These are phyloP conservation scores for Phytophthora brassicae DNA, from an alignment of 352 stramenopile genomes.

Conservation along the genomic window DNA sequence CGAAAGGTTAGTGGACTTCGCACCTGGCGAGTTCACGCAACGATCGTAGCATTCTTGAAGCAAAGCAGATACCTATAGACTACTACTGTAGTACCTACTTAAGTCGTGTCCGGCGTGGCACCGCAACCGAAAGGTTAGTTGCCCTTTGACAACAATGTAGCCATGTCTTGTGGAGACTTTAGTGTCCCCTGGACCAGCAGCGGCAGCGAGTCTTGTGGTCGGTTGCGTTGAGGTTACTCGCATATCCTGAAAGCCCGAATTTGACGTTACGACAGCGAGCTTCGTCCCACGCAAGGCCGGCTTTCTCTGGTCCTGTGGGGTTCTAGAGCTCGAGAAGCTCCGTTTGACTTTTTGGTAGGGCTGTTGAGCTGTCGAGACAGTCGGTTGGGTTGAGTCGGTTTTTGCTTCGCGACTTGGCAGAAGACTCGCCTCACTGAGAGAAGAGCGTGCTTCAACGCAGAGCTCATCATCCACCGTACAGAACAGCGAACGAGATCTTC, in stretches of 20 bases:
- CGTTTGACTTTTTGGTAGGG: slow-evolving; percentile 19
- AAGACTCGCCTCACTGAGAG: slow-evolving; percentile 8
- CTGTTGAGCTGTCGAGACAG: slow-evolving; percentile 2
- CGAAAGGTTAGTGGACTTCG: slow-evolving; percentile 5
- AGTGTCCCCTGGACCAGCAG: neutral
- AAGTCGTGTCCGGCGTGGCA: slow-evolving; percentile 5
- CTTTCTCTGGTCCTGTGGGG: slow-evolving; percentile 33
- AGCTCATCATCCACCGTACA: neutral
- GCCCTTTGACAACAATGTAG: slow-evolving; percentile 13
- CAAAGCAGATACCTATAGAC: too few relatives aligned
- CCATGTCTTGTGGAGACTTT: slow-evolving; percentile 18
- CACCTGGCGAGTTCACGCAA: neutral
- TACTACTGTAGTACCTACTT: too few relatives aligned
- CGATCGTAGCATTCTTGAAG: neutral
- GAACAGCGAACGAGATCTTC: neutral
- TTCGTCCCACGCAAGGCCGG: slow-evolving; percentile 28
- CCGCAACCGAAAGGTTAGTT: too few relatives aligned
- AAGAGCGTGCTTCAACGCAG: neutral
- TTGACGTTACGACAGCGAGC: slow-evolving; percentile 31
- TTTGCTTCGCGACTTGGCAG: slow-evolving; percentile 1
- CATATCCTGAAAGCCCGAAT: slow-evolving; percentile 1
- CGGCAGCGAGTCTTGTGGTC: slow-evolving; percentile 8
- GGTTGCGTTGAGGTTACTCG: slow-evolving; percentile 30
- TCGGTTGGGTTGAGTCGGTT: slow-evolving; percentile 11
- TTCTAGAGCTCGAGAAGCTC: slow-evolving; percentile 9